Evolutionary conservation across 2,329 filamentous ascomycete genomes (phyloP).

Genomic region (Curvularia eragrostidis): DNA sequence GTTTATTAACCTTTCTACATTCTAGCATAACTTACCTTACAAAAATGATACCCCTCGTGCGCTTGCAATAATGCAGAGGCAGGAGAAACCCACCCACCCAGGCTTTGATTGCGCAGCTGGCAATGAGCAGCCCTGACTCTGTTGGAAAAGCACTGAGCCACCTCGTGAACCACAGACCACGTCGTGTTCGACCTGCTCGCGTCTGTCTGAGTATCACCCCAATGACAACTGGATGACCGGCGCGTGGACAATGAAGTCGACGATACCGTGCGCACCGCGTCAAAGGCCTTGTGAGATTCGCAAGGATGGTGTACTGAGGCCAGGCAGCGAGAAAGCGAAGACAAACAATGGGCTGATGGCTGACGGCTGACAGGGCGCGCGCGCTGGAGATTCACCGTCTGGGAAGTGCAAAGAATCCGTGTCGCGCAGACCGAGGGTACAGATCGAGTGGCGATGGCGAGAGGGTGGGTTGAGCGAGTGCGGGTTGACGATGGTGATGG

Average conservation of each 20-base stretch:
- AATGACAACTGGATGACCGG: slow-evolving; percentile 12
- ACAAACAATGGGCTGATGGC: slow-evolving; percentile 3
- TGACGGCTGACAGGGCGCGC: slow-evolving; percentile 1
- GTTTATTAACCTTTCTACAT: slow-evolving; percentile 14
- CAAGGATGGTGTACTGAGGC: slow-evolving; percentile 27
- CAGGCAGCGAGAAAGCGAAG: slow-evolving; percentile 10
- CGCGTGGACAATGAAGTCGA: slow-evolving; percentile 17
- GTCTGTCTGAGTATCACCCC: slow-evolving; percentile 24
- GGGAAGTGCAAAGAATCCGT: background rate
- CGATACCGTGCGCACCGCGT: slow-evolving; percentile 12
- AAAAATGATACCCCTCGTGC: slow-evolving; percentile 12
- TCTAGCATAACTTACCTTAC: slow-evolving; percentile 21
- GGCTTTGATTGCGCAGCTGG: slow-evolving; percentile 19
- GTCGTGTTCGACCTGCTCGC: slow-evolving; percentile 14
- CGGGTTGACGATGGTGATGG: background rate
- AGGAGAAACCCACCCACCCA: slow-evolving; percentile 24
- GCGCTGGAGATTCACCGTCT: background rate
- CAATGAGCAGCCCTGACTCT: slow-evolving; percentile 26
- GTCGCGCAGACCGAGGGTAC: background rate
- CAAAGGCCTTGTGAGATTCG: slow-evolving; percentile 24
- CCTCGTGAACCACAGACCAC: slow-evolving; percentile 14
- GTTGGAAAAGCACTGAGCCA: background rate
- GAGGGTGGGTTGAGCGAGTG: background rate
- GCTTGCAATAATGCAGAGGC: background rate
- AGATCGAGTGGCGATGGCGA: background rate